Evolutionary conservation across 768 basidiomycete species (phyloP).

Genomic region (Leccinum disarticulatum): DNA sequence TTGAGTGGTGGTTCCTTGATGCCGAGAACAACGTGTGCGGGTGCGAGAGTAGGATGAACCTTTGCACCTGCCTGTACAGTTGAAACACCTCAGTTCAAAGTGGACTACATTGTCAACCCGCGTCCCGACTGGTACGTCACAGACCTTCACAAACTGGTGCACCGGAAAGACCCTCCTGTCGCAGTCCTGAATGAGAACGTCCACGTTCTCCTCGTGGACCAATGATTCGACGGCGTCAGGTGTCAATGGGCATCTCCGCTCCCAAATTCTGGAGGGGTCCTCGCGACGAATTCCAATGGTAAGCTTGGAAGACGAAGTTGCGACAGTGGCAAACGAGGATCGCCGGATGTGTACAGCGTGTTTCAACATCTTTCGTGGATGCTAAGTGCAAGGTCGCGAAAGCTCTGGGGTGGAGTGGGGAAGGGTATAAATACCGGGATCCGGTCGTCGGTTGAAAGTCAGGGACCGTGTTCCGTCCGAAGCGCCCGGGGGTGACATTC

Average conservation of each 20-base stretch:
- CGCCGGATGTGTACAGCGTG: slow-evolving; percentile 20
- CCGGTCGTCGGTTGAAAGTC: neutral
- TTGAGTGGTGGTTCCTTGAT: slow-evolving; percentile 84
- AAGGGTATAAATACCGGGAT: slow-evolving; percentile 11
- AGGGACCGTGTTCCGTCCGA: slow-evolving; percentile 20
- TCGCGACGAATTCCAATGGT: slow-evolving; percentile 70
- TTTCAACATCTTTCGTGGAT: slow-evolving; percentile 16
- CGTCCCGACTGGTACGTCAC: neutral
- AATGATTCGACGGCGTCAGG: slow-evolving; percentile 70
- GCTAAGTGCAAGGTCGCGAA: neutral
- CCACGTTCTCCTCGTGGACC: slow-evolving; percentile 51
- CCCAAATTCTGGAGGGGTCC: slow-evolving; percentile 81
- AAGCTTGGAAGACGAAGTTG: slow-evolving; percentile 29
- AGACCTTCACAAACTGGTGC: slow-evolving; percentile 65
- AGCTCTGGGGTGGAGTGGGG: too few relatives aligned
- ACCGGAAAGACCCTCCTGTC: slow-evolving; percentile 70
- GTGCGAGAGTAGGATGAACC: slow-evolving; percentile 52
- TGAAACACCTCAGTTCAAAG: slow-evolving; percentile 3
- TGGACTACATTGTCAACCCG: neutral
- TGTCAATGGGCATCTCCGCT: slow-evolving; percentile 79
- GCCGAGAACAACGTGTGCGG: slow-evolving; percentile 77
- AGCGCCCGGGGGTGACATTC: neutral
- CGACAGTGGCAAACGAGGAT: slow-evolving; percentile 23
- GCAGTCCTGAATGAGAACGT: slow-evolving; percentile 76
- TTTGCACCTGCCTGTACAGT: slow-evolving; percentile 71